Percentiles rank a stretch among this genome's conserved stretches.
phyloP scores from a whole-genome alignment of 768 basidiomycete species.

The Collybiopsis confluens region DNA sequence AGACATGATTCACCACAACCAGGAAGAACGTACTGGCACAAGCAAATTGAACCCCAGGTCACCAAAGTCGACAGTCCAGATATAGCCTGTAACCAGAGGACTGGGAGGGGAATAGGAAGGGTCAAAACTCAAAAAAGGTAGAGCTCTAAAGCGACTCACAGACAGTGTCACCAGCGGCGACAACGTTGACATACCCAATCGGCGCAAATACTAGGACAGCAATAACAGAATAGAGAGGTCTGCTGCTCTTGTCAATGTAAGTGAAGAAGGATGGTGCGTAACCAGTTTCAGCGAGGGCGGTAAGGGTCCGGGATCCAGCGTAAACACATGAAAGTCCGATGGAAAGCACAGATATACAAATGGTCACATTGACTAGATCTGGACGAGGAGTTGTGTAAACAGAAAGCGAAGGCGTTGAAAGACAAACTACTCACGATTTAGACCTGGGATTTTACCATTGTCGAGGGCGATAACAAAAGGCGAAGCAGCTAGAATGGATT shows the following conservation, averaged over 20 bases:
- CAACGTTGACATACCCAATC: conserved; percentile 37
- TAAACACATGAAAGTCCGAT: conserved; percentile 44
- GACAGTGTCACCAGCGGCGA: conserved; percentile 30
- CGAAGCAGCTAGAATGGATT: conserved; percentile 26
- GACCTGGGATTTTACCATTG: conserved; percentile 34
- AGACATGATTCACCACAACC: not conserved
- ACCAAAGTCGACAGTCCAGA: conserved; percentile 45
- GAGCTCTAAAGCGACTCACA: conserved; percentile 22
- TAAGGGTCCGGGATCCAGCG: conserved; percentile 40
- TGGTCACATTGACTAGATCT: conserved; percentile 38
- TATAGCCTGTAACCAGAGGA: conserved; percentile 40
- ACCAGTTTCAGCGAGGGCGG: conserved; percentile 43
- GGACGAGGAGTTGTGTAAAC: not conserved
- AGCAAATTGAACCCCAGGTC: conserved; percentile 41
- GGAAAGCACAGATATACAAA: conserved; percentile 43
- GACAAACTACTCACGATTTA: conserved; percentile 29
- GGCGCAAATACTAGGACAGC: conserved; percentile 32
- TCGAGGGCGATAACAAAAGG: conserved; percentile 43
- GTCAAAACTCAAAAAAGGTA: not conserved
- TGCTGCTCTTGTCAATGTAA: conserved; percentile 43
- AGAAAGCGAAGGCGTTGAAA: not conserved
- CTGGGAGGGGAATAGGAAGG: conserved; percentile 13
- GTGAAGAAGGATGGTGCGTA: conserved; percentile 40
- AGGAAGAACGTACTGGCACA: conserved; percentile 35
- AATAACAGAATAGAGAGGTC: conserved; percentile 39